Percentiles rank a stretch among this genome's conserved stretches.
These are phyloP conservation scores for Aspergillus texensis DNA, from an alignment of 2,329 filamentous ascomycete species.

Conservation along the genomic window DNA sequence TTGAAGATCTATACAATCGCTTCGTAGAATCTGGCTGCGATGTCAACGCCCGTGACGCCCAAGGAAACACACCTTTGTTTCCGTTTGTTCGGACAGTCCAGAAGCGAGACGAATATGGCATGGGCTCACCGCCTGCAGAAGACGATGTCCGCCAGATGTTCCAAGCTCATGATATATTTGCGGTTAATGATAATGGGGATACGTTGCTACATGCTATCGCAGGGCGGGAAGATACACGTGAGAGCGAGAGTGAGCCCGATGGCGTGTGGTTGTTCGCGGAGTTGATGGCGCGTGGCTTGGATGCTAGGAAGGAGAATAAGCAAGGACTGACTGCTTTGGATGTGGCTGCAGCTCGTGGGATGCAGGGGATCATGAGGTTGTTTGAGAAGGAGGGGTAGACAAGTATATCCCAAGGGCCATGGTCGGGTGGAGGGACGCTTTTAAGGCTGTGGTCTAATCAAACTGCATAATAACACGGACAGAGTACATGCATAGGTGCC, in stretches of 20 bases:
- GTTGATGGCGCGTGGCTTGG: conserved; percentile 7
- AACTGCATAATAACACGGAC: too few relatives aligned
- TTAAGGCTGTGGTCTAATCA: not conserved
- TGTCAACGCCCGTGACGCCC: not conserved
- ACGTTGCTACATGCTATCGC: conserved; percentile 13
- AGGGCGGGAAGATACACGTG: not conserved
- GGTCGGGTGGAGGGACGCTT: not conserved
- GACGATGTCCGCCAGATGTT: not conserved
- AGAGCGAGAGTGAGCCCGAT: not conserved
- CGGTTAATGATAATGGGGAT: conserved; percentile 10
- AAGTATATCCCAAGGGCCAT: not conserved
- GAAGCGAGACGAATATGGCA: not conserved
- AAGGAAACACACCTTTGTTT: not conserved
- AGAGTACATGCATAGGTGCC: too few relatives aligned
- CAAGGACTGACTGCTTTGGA: conserved; percentile 12
- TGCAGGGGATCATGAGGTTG: not conserved
- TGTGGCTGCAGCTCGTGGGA: not conserved
- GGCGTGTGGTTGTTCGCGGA: conserved; percentile 5
- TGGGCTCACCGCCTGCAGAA: not conserved
- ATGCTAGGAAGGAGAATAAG: conserved; percentile 14
- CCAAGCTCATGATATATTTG: conserved; percentile 7
- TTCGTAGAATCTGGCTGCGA: not conserved
- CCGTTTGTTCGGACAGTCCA: not conserved
- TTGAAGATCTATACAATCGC: not conserved
- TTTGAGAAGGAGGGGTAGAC: not conserved